phyloP scores from a whole-genome alignment of 23 red algal species.

The Gracilaria domingensis region DNA sequence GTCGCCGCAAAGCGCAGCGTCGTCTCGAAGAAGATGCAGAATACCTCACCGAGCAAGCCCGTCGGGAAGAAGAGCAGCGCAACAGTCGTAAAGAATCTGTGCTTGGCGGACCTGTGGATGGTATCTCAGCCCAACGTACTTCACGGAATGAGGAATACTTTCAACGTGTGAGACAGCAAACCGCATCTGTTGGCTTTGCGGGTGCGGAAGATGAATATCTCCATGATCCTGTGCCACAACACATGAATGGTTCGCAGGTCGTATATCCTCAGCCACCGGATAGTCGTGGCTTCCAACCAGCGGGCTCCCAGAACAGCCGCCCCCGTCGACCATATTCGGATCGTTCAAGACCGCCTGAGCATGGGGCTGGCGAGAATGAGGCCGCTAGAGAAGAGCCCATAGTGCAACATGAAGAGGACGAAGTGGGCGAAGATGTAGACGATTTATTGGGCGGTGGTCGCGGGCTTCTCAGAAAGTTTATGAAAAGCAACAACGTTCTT shows the following conservation, averaged over 20 bases:
- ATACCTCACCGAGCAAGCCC: not conserved
- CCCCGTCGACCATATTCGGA: not conserved
- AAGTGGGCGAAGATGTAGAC: not conserved
- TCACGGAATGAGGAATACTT: conserved; percentile 9
- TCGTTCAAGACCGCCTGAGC: conserved; percentile 1
- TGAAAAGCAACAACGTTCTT: not conserved
- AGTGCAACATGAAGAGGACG: not conserved
- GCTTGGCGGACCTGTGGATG: not conserved
- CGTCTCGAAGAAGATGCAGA: not conserved
- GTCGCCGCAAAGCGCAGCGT: not conserved
- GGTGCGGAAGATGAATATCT: conserved; percentile 1
- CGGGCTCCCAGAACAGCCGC: not conserved
- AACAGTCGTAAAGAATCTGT: conserved; percentile 1
- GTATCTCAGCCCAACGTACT: not conserved
- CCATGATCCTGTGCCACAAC: not conserved
- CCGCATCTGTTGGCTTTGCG: not conserved
- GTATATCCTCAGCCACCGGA: not conserved
- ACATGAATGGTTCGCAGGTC: not conserved
- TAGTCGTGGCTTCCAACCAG: not conserved
- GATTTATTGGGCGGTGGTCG: not conserved
- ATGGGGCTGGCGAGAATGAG: not conserved
- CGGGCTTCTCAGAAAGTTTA: conserved; percentile 10
- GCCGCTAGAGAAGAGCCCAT: not conserved
- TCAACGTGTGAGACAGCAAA: conserved; percentile 7
- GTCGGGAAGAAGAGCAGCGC: conserved; percentile 3